Evolutionary conservation across 2,329 filamentous ascomycete species (phyloP).

Genomic region (Thelonectria blattea): DNA sequence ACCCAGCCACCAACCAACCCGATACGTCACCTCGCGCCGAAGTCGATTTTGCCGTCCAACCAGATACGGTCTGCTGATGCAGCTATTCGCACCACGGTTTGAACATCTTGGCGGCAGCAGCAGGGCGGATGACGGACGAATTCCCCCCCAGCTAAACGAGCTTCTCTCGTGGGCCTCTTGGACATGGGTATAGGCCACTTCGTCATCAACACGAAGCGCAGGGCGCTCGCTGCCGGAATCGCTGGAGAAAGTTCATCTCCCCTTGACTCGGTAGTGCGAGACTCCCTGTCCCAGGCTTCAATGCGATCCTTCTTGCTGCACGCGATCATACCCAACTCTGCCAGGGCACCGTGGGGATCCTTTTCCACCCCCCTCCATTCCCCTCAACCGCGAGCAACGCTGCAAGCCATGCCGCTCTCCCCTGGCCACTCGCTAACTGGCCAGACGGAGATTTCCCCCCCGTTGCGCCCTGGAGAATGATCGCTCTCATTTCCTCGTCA

Average conservation of each 20-base stretch:
- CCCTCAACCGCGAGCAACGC: constrained; percentile 8
- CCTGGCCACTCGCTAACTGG: constrained; percentile 14
- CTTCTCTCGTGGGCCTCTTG: constrained; percentile 4
- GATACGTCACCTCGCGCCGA: constrained; percentile 32
- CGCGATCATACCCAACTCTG: constrained; percentile 27
- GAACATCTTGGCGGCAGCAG: constrained; percentile 23
- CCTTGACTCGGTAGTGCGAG: constrained; percentile 25
- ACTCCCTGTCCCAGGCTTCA: constrained; percentile 23
- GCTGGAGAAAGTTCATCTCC: constrained; percentile 24
- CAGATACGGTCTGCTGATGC: constrained; percentile 20
- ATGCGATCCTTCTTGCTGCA: constrained; percentile 25
- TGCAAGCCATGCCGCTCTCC: constrained; percentile 6
- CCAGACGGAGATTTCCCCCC: constrained; percentile 29
- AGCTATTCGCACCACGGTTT: constrained; percentile 22
- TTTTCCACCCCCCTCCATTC: constrained; percentile 10
- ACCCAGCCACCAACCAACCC: constrained; percentile 15
- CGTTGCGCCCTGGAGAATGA: constrained; percentile 14
- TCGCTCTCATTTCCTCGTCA: constrained; percentile 20
- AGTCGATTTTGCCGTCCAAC: constrained; percentile 20
- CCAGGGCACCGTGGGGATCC: constrained; percentile 14
- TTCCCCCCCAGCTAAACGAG: constrained; percentile 19
- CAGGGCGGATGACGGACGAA: constrained; percentile 22
- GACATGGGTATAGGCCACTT: constrained; percentile 10
- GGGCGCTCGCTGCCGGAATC: constrained; percentile 19
- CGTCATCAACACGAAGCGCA: constrained; percentile 17